Percentiles rank a stretch among this genome's conserved stretches.
Conservation (phyloP, 2,329 filamentous ascomycete genomes). For the Dothiorella sarmentorum region DNA sequence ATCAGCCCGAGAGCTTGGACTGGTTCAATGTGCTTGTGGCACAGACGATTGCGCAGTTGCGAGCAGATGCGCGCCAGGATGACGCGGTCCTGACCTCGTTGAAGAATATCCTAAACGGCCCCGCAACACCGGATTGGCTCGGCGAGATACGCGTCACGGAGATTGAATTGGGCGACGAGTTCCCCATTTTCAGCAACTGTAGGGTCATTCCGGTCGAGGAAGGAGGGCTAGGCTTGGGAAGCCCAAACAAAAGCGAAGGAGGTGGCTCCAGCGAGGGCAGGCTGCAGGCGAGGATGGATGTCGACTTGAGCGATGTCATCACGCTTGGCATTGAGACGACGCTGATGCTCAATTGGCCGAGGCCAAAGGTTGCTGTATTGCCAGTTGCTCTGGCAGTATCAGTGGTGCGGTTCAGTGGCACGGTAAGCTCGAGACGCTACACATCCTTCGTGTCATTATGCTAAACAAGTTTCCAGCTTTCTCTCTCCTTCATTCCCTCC, state of each 20-base stretch:
- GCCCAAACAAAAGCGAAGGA: constrained; percentile 13
- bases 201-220: constrained; percentile 89
- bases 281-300: constrained; percentile 92
- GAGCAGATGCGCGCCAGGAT: constrained; percentile 86
- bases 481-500: constrained; percentile 85
- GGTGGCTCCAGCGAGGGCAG: constrained; percentile 57
- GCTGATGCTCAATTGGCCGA: constrained; percentile 89
- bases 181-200: constrained; percentile 98
- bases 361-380: constrained; percentile 79
- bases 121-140: constrained; percentile 81
- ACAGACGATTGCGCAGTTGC: constrained; percentile 92
- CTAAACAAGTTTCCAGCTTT: constrained; percentile 47
- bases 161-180: constrained; percentile 90
- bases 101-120: constrained; percentile 82
- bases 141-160: constrained; percentile 94
- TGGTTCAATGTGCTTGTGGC: constrained; percentile 99
- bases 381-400: constrained; percentile 90
- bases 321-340: constrained; percentile 94
- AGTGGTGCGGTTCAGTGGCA: constrained; percentile 91
- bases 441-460: neutral
- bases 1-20: constrained; percentile 93
- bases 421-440: constrained; percentile 36
- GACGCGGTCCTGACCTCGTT: constrained; percentile 84
- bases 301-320: constrained; percentile 93
- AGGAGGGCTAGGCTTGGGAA: constrained; percentile 56